Evolutionary conservation across 2,329 filamentous ascomycete species (phyloP).

Genomic region (Tolypocladium pustulatum): DNA sequence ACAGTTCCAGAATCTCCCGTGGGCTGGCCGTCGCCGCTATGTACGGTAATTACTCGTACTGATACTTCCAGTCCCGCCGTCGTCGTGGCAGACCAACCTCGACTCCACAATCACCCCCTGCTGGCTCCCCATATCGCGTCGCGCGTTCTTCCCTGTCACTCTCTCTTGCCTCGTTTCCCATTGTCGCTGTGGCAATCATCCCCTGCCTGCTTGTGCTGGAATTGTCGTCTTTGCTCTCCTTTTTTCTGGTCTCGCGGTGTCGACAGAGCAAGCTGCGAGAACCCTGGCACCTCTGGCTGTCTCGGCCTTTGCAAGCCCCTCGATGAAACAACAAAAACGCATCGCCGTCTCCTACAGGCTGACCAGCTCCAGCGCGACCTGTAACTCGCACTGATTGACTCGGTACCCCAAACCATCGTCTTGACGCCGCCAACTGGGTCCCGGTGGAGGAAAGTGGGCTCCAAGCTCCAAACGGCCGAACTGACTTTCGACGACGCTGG

Average conservation of each 20-base stretch:
- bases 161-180: not conserved
- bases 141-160: not conserved
- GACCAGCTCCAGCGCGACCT: slow-evolving; percentile 3
- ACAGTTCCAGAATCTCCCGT: not conserved
- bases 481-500: slow-evolving; percentile 7
- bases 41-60: too few relatives aligned
- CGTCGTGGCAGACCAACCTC: not conserved
- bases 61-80: not conserved
- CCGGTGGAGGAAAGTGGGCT: slow-evolving; percentile 6
- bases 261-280: not conserved
- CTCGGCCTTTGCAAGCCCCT: slow-evolving; percentile 9
- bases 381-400: not conserved
- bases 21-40: not conserved
- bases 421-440: slow-evolving; percentile 3
- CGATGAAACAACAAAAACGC: slow-evolving; percentile 14
- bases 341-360: slow-evolving; percentile 8
- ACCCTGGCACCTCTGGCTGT: slow-evolving; percentile 5
- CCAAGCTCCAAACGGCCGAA: not conserved
- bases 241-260: not conserved
- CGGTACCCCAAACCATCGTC: not conserved
- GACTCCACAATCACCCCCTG: not conserved
- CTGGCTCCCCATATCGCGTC: not conserved
- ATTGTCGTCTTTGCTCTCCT: not conserved
- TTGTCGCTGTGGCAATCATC: not conserved
- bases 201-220: not conserved